These are phyloP conservation scores for Phytophthora crassamura DNA, from an alignment of 352 stramenopile species.

Conservation along the genomic window DNA sequence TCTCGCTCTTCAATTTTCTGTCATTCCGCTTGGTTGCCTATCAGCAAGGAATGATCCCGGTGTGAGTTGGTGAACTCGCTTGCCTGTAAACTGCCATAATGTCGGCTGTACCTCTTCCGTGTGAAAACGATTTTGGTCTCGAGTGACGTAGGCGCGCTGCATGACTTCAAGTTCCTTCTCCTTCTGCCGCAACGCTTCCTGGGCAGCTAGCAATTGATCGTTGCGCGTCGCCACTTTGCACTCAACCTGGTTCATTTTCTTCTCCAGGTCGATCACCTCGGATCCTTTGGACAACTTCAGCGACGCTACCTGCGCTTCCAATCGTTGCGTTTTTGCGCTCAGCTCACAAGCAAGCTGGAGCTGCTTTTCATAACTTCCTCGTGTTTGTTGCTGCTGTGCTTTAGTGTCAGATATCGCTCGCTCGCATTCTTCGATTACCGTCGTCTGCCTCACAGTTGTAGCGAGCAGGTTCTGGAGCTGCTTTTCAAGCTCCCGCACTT, in stretches of 20 bases:
- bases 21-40: conserved; percentile 58
- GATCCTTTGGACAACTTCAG: conserved; percentile 24
- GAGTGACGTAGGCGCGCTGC: conserved; percentile 47
- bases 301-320: conserved; percentile 46
- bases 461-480: conserved; percentile 60
- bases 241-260: conserved; percentile 41
- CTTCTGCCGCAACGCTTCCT: conserved; percentile 52
- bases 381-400: conserved; percentile 41
- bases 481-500: conserved; percentile 44
- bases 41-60: no score
- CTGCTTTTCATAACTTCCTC: conserved; percentile 55
- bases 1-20: conserved; percentile 56
- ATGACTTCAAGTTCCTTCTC: conserved; percentile 54
- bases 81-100: neutral
- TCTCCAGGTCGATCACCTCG: conserved; percentile 36
- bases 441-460: conserved; percentile 70
- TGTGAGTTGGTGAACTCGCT: conserved; percentile 32
- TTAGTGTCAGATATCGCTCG: conserved; percentile 56
- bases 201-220: conserved; percentile 44
- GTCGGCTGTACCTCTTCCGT: conserved; percentile 48
- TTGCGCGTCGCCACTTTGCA: conserved; percentile 51
- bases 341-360: conserved; percentile 41
- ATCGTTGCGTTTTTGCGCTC: conserved; percentile 37
- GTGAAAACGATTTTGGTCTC: conserved; percentile 47
- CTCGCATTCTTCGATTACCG: conserved; percentile 81